Conservation (phyloP, 768 basidiomycete species). For the Nidularia sp. region DNA sequence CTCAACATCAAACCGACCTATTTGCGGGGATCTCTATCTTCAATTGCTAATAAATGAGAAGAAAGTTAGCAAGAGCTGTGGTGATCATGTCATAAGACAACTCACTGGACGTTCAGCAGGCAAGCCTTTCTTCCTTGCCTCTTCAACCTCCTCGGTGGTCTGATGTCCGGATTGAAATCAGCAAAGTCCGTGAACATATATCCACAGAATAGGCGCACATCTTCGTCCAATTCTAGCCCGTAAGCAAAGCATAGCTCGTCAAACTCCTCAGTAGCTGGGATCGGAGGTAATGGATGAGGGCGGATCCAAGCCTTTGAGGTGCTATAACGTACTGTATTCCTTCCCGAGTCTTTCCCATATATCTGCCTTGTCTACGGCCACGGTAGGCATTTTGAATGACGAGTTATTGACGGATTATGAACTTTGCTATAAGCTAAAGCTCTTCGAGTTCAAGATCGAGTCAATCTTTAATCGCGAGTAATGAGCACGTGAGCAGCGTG, state of each 20-base stretch:
- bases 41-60: conserved; percentile 60
- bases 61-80: conserved; percentile 2
- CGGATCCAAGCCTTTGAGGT: neutral
- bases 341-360: conserved; percentile 84
- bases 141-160: conserved; percentile 89
- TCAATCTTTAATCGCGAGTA: too few relatives aligned
- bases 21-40: conserved; percentile 99
- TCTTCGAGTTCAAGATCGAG: too few relatives aligned
- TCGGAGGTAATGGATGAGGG: conserved; percentile 3
- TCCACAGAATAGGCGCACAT: conserved; percentile 49
- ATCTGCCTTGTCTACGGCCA: conserved; percentile 93
- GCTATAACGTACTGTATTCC: conserved; percentile 61
- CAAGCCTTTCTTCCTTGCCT: conserved; percentile 75
- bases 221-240: conserved; percentile 96
- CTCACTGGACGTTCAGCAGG: conserved; percentile 81
- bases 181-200: neutral
- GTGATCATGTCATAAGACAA: neutral
- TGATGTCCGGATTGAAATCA: conserved; percentile 20
- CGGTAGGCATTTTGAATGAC: conserved; percentile 71
- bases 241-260: conserved; percentile 96
- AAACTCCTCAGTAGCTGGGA: conserved; percentile 86
- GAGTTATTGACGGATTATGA: neutral
- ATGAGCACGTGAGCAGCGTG: too few relatives aligned
- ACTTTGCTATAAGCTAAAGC: too few relatives aligned
- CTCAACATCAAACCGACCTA: conserved; percentile 40